Percentiles rank a stretch among this genome's conserved stretches.
phyloP scores from a whole-genome alignment of 2,329 filamentous ascomycete species.

The Dryadomyces sulphureus region DNA sequence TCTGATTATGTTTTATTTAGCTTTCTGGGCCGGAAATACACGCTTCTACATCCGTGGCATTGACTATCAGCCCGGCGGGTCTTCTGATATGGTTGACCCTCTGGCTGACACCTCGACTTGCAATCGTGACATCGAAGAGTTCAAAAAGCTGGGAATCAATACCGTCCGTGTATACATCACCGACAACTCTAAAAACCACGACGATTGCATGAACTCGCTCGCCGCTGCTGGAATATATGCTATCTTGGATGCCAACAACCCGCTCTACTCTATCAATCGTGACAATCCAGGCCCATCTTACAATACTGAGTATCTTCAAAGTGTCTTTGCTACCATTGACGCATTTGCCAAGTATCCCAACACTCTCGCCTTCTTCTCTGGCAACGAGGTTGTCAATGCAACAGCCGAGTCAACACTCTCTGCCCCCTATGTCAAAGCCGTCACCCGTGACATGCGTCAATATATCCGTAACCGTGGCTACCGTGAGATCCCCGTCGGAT shows the following conservation, averaged over 20 bases:
- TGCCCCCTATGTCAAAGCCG: constrained; percentile 64
- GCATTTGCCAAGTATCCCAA: constrained; percentile 72
- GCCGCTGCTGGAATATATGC: constrained; percentile 82
- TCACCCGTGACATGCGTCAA: constrained; percentile 61
- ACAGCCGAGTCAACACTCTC: constrained; percentile 44
- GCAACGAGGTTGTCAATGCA: constrained; percentile 68
- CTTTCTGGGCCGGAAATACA: constrained; percentile 36
- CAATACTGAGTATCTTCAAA: constrained; percentile 72
- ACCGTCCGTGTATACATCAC: constrained; percentile 85
- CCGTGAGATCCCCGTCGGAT: constrained; percentile 58
- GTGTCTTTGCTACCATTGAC: constrained; percentile 78
- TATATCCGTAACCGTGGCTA: constrained; percentile 49
- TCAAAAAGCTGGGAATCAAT: constrained; percentile 79
- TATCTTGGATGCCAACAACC: constrained; percentile 82
- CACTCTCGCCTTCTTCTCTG: constrained; percentile 74
- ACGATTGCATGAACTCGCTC: constrained; percentile 70
- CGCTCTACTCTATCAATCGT: constrained; percentile 77
- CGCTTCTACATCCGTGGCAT: constrained; percentile 47
- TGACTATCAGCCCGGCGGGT: constrained; percentile 49
- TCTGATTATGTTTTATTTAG: constrained; percentile 17
- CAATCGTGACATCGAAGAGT: constrained; percentile 65
- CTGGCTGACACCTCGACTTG: constrained; percentile 57
- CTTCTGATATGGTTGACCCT: constrained; percentile 48
- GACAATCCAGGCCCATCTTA: constrained; percentile 59
- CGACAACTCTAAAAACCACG: constrained; percentile 71